Evolutionary conservation across 345 rosid genomes (phyloP).

Genomic region (Eucalyptus erythrocorys): DNA sequence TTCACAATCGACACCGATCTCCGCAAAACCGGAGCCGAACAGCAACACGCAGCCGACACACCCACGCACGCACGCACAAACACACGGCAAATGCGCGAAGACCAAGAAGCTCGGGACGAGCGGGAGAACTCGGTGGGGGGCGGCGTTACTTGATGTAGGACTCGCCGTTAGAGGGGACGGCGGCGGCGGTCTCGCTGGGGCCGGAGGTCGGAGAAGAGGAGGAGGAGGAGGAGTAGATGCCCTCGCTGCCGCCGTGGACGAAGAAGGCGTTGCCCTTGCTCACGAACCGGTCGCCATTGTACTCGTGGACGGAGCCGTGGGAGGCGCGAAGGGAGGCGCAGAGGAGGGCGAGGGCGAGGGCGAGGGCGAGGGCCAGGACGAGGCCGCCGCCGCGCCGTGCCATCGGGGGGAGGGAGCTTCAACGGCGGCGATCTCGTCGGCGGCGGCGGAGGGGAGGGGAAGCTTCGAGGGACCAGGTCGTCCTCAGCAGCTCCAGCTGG

Average conservation of each 20-base stretch:
- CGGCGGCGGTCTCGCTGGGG: not conserved
- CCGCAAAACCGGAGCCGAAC: not conserved
- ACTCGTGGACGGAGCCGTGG: constrained; percentile 82
- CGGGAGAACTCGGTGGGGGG: not conserved
- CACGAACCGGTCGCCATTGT: constrained; percentile 57
- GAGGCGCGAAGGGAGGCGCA: constrained; percentile 1
- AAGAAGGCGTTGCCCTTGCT: constrained; percentile 87
- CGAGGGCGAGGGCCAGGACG: not conserved
- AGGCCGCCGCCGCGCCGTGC: not conserved
- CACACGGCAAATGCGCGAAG: not conserved
- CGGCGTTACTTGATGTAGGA: constrained; percentile 1
- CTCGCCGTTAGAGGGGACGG: not conserved
- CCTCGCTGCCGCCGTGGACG: constrained; percentile 94
- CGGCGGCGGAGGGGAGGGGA: not conserved
- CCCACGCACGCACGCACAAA: not conserved
- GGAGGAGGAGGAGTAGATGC: constrained; percentile 40
- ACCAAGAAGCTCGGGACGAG: not conserved
- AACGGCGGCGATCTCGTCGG: not conserved
- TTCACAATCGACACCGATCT: not conserved
- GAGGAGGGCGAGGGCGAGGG: constrained; percentile 2
- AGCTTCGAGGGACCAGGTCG: not conserved
- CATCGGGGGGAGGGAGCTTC: not conserved
- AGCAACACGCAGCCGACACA: not conserved
- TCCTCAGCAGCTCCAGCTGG: not conserved
- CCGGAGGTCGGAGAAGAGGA: constrained; percentile 5